A percentile compares a stretch with the other conserved stretches of the same genome.
phyloP scores from a whole-genome alignment of 345 rosid species.

The Eucalyptus pauciflora region DNA sequence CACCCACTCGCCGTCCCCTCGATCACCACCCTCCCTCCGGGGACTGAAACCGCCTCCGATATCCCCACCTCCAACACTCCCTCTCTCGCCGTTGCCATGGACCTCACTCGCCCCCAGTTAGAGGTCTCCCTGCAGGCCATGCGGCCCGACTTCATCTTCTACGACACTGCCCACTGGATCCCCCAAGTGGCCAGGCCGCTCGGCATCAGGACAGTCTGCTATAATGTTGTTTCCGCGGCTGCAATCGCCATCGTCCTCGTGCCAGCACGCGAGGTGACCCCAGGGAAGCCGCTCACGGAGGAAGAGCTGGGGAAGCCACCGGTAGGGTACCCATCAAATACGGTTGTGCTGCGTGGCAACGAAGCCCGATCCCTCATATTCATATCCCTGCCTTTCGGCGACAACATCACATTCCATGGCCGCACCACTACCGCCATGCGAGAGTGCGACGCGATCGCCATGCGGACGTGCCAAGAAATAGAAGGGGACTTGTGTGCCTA shows the following conservation, averaged over 20 bases:
- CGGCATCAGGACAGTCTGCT: constrained; percentile 45
- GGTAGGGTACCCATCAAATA: constrained; percentile 15
- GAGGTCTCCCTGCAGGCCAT: constrained; percentile 8
- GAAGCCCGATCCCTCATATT: too few species aligned
- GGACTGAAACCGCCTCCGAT: constrained; percentile 65
- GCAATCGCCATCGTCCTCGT: constrained; percentile 42
- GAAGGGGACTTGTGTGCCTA: constrained; percentile 60
- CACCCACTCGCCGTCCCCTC: constrained; percentile 18
- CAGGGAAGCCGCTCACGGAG: constrained; percentile 17
- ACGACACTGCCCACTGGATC: constrained; percentile 10
- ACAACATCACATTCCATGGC: too few species aligned
- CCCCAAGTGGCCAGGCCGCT: constrained; percentile 36
- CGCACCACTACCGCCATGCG: too few species aligned
- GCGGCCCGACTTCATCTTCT: constrained; percentile 39
- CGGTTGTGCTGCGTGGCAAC: too few species aligned
- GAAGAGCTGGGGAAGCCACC: constrained; percentile 44
- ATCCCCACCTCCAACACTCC: constrained; percentile 23
- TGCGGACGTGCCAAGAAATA: constrained; percentile 52
- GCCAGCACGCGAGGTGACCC: constrained; percentile 36
- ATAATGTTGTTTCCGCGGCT: constrained; percentile 38
- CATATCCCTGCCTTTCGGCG: too few species aligned
- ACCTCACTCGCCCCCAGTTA: constrained; percentile 46
- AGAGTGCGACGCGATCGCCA: too few species aligned
- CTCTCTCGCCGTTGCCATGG: constrained; percentile 47
- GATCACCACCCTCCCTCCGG: constrained; percentile 54